Percentiles rank a stretch among this genome's conserved stretches.
Conservation (phyloP, 1,284 basidiomycete genomes). For the Butyriboletus appendiculatus region DNA sequence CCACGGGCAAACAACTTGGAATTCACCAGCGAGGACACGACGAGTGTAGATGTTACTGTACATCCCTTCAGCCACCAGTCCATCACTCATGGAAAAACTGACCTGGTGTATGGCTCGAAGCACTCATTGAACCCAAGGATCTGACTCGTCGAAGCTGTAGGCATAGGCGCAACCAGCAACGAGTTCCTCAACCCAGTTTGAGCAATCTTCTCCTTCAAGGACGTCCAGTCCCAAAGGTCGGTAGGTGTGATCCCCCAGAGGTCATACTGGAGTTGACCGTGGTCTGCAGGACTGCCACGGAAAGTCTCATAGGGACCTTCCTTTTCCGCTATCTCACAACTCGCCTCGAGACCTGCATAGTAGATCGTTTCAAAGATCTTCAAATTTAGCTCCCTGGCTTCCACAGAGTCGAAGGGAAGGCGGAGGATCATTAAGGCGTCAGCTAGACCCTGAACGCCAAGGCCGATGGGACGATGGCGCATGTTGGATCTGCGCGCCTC, state of each 20-base stretch:
- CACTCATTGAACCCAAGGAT: slow-evolving; percentile 99
- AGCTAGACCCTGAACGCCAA: slow-evolving; percentile 98
- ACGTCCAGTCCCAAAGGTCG: slow-evolving; percentile 94
- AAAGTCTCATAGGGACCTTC: slow-evolving; percentile 93
- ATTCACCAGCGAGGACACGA: slow-evolving; percentile 98
- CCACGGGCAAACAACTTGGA: slow-evolving; percentile 99
- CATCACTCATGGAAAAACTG: slow-evolving; percentile 16
- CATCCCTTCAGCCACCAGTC: slow-evolving; percentile 10
- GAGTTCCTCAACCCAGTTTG: slow-evolving; percentile 91
- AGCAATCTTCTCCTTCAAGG: slow-evolving; percentile 89
- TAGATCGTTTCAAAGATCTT: slow-evolving; percentile 99
- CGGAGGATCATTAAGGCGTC: slow-evolving; percentile 98
- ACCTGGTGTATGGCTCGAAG: slow-evolving; percentile 96
- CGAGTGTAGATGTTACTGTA: slow-evolving; percentile 96
- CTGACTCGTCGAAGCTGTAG: slow-evolving; percentile 98
- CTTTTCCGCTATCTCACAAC: slow-evolving; percentile 82
- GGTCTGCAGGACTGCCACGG: slow-evolving; percentile 87
- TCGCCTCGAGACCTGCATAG: slow-evolving; percentile 92
- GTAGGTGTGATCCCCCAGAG: slow-evolving; percentile 94
- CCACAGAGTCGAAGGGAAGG: slow-evolving; percentile 92
- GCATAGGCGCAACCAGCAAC: slow-evolving; percentile 96
- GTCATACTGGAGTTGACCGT: slow-evolving; percentile 93
- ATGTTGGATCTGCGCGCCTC: slow-evolving; percentile 94
- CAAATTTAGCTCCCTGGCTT: slow-evolving; percentile 88
- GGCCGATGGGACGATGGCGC: slow-evolving; percentile 97